Conservation (phyloP, 148 eudicot genomes). For the Hydrangea macrophylla region DNA sequence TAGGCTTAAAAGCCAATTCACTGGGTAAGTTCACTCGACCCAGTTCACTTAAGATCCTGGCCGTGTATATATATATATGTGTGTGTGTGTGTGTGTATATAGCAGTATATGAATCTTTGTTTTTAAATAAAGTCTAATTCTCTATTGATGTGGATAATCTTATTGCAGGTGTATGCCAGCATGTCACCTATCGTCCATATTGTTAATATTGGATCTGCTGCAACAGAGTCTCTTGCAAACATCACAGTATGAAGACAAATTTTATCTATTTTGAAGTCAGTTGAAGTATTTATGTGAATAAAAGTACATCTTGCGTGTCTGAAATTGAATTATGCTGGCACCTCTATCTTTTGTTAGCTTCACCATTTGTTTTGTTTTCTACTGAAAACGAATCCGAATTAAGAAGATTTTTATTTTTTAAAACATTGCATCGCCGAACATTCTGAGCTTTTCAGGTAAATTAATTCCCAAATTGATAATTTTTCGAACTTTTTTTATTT, state of each 20-base stretch:
- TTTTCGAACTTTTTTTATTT: too few species aligned
- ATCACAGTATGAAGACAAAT: conserved; percentile 52
- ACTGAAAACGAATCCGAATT: too few species aligned
- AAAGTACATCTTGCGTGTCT: not conserved
- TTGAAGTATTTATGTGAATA: not conserved
- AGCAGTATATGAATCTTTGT: too few species aligned
- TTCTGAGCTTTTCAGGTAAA: not conserved
- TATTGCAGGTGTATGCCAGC: conserved; percentile 76
- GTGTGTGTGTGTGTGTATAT: too few species aligned
- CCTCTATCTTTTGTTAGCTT: not conserved
- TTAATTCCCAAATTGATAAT: not conserved
- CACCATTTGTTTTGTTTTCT: not conserved
- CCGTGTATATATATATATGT: too few species aligned
- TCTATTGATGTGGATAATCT: not conserved
- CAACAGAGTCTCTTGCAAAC: conserved; percentile 72
- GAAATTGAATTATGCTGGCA: not conserved
- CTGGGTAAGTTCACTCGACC: too few species aligned
- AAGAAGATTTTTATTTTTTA: too few species aligned
- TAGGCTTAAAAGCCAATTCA: too few species aligned
- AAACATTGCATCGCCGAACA: not conserved
- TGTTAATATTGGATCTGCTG: conserved; percentile 66
- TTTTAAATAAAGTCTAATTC: not conserved
- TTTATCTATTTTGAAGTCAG: not conserved
- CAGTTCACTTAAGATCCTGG: too few species aligned
- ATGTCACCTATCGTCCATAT: conserved; percentile 83